Evolutionary conservation across 345 rosid species (phyloP).

Genomic region (Eucalyptus sp.): DNA sequence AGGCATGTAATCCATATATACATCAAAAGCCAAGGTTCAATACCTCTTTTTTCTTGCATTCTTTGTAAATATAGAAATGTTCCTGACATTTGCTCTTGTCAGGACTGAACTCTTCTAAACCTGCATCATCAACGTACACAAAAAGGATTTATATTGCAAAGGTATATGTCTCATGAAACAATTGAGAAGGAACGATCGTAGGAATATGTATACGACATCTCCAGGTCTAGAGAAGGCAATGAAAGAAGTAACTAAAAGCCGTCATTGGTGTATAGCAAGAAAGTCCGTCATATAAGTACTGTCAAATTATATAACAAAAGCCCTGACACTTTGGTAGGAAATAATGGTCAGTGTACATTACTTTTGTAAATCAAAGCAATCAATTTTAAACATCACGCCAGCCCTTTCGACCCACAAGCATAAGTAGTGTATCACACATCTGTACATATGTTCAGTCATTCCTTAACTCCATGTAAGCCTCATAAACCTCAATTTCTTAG

Average conservation of each 20-base stretch:
- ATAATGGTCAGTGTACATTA: neutral
- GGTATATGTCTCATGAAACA: neutral
- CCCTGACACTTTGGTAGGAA: neutral
- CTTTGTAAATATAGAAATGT: slow-evolving; percentile 88
- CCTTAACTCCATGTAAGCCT: neutral
- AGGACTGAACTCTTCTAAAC: slow-evolving; percentile 73
- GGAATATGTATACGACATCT: neutral
- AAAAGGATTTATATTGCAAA: neutral
- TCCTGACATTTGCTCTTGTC: slow-evolving; percentile 92
- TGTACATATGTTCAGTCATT: neutral
- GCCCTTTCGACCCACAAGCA: neutral
- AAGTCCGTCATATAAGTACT: neutral
- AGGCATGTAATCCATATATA: neutral
- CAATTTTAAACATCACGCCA: neutral
- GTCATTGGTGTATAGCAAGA: neutral
- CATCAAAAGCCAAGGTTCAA: neutral
- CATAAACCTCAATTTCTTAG: neutral
- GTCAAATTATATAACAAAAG: neutral
- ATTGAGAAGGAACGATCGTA: neutral
- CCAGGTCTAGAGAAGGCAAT: neutral
- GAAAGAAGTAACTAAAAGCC: neutral
- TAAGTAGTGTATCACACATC: neutral
- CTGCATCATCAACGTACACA: slow-evolving; percentile 18
- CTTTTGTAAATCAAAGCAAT: neutral
- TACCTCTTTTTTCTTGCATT: slow-evolving; percentile 97